These are phyloP conservation scores for Globisporangium iwayamae DNA, from an alignment of 352 stramenopile species.

Conservation along the genomic window DNA sequence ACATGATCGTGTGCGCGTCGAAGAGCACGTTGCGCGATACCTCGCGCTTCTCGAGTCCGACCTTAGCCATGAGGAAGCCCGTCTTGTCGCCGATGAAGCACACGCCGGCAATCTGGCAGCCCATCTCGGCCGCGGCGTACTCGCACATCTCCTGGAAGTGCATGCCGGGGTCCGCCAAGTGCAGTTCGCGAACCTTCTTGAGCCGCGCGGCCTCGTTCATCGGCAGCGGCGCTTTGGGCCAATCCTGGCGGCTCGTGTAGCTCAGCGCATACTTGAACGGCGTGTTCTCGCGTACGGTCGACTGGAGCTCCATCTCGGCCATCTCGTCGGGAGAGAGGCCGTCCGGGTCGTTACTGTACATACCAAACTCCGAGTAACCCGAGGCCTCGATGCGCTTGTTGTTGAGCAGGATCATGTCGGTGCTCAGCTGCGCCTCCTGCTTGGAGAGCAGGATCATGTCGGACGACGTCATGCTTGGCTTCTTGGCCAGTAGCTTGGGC, in stretches of 20 bases:
- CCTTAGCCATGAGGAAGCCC: constrained; percentile 78
- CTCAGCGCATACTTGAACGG: constrained; percentile 77
- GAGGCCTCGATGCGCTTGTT: constrained; percentile 18
- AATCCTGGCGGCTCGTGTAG: constrained; percentile 79
- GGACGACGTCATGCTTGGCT: constrained; percentile 19
- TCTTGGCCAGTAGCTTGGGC: constrained; percentile 16
- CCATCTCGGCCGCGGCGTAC: constrained; percentile 74
- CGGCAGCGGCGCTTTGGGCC: constrained; percentile 75
- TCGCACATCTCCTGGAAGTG: constrained; percentile 89
- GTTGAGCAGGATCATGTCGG: constrained; percentile 61
- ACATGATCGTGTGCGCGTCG: constrained; percentile 83
- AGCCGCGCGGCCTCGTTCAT: constrained; percentile 60
- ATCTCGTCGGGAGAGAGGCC: constrained; percentile 51
- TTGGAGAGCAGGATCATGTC: constrained; percentile 28
- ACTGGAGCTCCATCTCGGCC: constrained; percentile 50
- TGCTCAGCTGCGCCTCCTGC: constrained; percentile 17
- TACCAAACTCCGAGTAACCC: constrained; percentile 39
- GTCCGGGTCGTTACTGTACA: constrained; percentile 34
- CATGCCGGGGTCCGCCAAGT: constrained; percentile 67
- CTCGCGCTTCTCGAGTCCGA: constrained; percentile 75
- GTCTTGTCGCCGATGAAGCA: constrained; percentile 86
- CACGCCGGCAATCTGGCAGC: constrained; percentile 77
- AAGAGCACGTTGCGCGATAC: constrained; percentile 75
- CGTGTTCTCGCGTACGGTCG: constrained; percentile 71
- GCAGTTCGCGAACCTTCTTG: constrained; percentile 67